A percentile compares a stretch with the other conserved stretches of the same genome.
Evolutionary conservation across 2,329 filamentous ascomycete species (phyloP).

Genomic region (Cercospora brassicicola): DNA sequence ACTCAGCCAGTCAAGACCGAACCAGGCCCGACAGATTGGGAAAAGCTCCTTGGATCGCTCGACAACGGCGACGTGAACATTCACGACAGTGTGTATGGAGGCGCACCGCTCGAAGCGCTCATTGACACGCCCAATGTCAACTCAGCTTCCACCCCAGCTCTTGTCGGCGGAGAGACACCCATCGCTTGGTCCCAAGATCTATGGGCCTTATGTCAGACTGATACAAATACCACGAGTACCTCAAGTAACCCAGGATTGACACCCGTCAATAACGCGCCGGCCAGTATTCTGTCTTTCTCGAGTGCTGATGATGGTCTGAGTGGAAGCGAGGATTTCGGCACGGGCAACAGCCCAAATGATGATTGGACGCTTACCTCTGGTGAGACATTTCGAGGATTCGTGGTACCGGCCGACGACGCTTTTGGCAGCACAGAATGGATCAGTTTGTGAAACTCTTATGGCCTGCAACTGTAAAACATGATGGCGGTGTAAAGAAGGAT

Average conservation of each 20-base stretch:
- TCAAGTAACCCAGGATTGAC: slow-evolving; percentile 19
- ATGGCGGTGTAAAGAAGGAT: slow-evolving; percentile 37
- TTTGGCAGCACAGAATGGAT: slow-evolving; percentile 10
- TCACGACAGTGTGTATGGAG: slow-evolving; percentile 80
- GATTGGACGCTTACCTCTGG: slow-evolving; percentile 25
- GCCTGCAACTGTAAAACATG: background rate
- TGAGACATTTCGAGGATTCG: slow-evolving; percentile 27
- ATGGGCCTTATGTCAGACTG: slow-evolving; percentile 36
- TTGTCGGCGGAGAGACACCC: slow-evolving; percentile 14
- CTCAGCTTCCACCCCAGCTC: slow-evolving; percentile 29
- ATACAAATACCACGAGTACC: slow-evolving; percentile 25
- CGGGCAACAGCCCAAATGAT: slow-evolving; percentile 2
- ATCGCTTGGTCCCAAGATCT: slow-evolving; percentile 33
- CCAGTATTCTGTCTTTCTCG: slow-evolving; percentile 34
- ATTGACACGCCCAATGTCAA: slow-evolving; percentile 47
- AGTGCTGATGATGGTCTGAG: slow-evolving; percentile 28
- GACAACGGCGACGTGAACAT: slow-evolving; percentile 79
- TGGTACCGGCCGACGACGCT: slow-evolving; percentile 23
- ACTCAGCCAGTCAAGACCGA: slow-evolving; percentile 38
- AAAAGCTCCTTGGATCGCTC: slow-evolving; percentile 74
- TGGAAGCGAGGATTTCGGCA: slow-evolving; percentile 28
- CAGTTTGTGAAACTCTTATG: background rate
- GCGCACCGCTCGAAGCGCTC: slow-evolving; percentile 51
- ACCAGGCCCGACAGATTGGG: slow-evolving; percentile 70
- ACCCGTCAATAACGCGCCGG: slow-evolving; percentile 19